phyloP scores from a whole-genome alignment of 1,139 yeast species.

The Pichia sp. region DNA sequence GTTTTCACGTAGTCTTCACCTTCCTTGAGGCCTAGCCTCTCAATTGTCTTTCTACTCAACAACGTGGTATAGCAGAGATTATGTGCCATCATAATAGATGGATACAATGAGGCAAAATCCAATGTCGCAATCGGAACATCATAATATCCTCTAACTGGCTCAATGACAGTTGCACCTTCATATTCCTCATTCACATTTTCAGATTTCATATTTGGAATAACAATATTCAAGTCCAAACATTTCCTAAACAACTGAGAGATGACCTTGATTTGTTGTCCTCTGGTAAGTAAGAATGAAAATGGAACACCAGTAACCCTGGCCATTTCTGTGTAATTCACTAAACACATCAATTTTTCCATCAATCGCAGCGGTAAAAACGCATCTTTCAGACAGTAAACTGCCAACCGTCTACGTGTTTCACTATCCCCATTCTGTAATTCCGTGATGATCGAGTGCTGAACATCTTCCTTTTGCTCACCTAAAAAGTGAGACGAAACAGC shows the following conservation, averaged over 20 bases:
- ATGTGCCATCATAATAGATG: slow-evolving; percentile 99
- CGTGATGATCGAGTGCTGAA: slow-evolving; percentile 93
- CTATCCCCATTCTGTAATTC: slow-evolving; percentile 88
- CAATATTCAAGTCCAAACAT: slow-evolving; percentile 77
- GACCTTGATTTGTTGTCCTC: slow-evolving; percentile 98
- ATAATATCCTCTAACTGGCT: slow-evolving; percentile 91
- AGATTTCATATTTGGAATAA: slow-evolving; percentile 83
- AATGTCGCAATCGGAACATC: slow-evolving; percentile 96
- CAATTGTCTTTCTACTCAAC: slow-evolving; percentile 63
- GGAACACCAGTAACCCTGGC: slow-evolving; percentile 99
- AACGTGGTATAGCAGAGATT: slow-evolving; percentile 93
- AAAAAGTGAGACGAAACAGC: slow-evolving; percentile 93
- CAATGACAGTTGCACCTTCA: slow-evolving; percentile 99
- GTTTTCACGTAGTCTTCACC: slow-evolving; percentile 78
- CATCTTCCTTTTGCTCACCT: slow-evolving; percentile 97
- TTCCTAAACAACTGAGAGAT: slow-evolving; percentile 91
- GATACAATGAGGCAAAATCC: slow-evolving; percentile 96
- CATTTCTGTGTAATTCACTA: slow-evolving; percentile 97
- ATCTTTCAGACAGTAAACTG: slow-evolving; percentile 95
- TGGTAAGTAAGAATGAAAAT: slow-evolving; percentile 77
- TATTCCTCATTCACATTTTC: slow-evolving; percentile 87
- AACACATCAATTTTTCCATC: slow-evolving; percentile 89
- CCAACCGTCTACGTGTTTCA: slow-evolving; percentile 90
- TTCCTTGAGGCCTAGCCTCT: slow-evolving; percentile 56
- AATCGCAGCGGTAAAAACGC: slow-evolving; percentile 87